Conservation (phyloP, 169 alveolate genomes). For the Cryptosporidium tyzzeri region DNA sequence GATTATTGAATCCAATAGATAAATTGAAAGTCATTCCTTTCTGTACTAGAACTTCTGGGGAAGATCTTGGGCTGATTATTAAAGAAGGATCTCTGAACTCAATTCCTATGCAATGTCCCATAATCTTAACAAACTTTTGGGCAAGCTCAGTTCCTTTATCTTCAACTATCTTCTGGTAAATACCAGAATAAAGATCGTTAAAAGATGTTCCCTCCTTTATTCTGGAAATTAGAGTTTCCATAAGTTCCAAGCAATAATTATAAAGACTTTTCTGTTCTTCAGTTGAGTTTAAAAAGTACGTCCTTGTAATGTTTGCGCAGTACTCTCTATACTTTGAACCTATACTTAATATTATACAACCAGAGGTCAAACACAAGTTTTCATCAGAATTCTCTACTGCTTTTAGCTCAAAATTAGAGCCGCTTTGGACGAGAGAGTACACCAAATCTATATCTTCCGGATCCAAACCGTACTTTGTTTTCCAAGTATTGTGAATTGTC, state of each 20-base stretch:
- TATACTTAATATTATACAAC: slow-evolving; percentile 76
- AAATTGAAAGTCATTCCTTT: slow-evolving; percentile 87
- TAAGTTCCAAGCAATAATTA: slow-evolving; percentile 60
- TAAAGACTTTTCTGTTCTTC: slow-evolving; percentile 79
- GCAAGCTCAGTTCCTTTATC: slow-evolving; percentile 74
- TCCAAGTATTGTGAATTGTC: slow-evolving; percentile 54
- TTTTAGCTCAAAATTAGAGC: slow-evolving; percentile 76
- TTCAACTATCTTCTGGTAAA: slow-evolving; percentile 30
- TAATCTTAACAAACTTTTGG: slow-evolving; percentile 82
- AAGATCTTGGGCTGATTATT: slow-evolving; percentile 77
- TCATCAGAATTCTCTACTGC: slow-evolving; percentile 78
- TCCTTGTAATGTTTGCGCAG: slow-evolving; percentile 78
- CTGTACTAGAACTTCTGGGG: slow-evolving; percentile 77
- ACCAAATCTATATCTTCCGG: slow-evolving; percentile 78
- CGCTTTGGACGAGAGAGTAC: slow-evolving; percentile 78
- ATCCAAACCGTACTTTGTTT: slow-evolving; percentile 76
- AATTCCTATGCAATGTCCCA: slow-evolving; percentile 90
- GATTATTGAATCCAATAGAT: slow-evolving; percentile 87
- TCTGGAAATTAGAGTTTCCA: slow-evolving; percentile 57
- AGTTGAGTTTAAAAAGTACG: slow-evolving; percentile 76
- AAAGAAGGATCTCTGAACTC: slow-evolving; percentile 85
- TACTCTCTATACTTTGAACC: slow-evolving; percentile 80
- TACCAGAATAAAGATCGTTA: slow-evolving; percentile 60
- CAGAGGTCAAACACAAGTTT: slow-evolving; percentile 76
- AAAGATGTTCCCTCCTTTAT: slow-evolving; percentile 75